Evolutionary conservation across 768 basidiomycete genomes (phyloP).

Genomic region (Psilocybe azurescens): DNA sequence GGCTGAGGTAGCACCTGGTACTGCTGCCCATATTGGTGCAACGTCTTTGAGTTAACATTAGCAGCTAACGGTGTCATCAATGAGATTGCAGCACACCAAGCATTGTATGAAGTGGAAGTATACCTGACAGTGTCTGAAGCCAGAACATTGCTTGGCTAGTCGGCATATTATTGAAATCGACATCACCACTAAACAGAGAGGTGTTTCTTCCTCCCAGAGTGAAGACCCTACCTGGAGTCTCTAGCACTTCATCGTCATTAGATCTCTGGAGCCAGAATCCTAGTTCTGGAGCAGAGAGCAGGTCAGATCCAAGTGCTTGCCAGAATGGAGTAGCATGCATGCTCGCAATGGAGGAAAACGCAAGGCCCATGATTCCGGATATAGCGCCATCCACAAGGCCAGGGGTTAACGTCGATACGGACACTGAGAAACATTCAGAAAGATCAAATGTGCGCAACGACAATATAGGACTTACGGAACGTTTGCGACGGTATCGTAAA

Average conservation of each 20-base stretch:
- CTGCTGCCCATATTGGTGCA: slow-evolving; percentile 64
- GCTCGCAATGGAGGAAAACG: slow-evolving; percentile 63
- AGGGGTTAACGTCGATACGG: slow-evolving; percentile 53
- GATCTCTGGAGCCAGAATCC: slow-evolving; percentile 68
- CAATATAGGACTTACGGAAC: slow-evolving; percentile 44
- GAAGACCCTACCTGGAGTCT: slow-evolving; percentile 65
- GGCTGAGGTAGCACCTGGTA: slow-evolving; percentile 52
- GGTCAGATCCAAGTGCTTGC: slow-evolving; percentile 51
- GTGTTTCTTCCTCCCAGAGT: slow-evolving; percentile 74
- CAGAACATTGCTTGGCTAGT: slow-evolving; percentile 54
- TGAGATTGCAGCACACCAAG: background rate
- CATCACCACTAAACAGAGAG: slow-evolving; percentile 65
- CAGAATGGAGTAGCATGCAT: slow-evolving; percentile 69
- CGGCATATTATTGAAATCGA: slow-evolving; percentile 67
- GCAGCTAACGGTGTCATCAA: slow-evolving; percentile 45
- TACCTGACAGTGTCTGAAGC: slow-evolving; percentile 61
- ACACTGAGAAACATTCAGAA: slow-evolving; percentile 46
- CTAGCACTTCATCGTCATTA: slow-evolving; percentile 43
- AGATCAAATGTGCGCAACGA: background rate
- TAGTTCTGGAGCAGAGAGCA: slow-evolving; percentile 59
- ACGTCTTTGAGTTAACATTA: slow-evolving; percentile 65
- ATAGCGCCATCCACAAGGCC: slow-evolving; percentile 51
- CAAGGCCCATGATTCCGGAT: slow-evolving; percentile 81
- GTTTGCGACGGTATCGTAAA: slow-evolving; percentile 61
- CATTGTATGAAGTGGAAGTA: background rate